phyloP scores from a whole-genome alignment of 495 filamentous ascomycete genomes.

The Penicillium robsamsonii region DNA sequence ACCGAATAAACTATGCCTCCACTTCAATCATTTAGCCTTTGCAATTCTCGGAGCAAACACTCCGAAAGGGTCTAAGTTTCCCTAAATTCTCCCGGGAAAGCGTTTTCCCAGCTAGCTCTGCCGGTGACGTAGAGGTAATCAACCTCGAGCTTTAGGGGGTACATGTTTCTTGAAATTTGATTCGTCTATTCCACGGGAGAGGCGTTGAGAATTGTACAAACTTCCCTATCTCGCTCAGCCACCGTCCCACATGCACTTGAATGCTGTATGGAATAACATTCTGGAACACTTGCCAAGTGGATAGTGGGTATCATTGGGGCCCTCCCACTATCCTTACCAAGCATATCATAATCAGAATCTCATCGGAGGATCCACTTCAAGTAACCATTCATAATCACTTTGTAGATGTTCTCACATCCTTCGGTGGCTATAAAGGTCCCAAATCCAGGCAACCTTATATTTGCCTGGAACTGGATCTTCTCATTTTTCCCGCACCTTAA shows the following conservation, averaged over 20 bases:
- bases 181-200: background rate
- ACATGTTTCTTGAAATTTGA: background rate
- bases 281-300: conserved; percentile 3
- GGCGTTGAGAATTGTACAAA: background rate
- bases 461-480: background rate
- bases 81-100: conserved; percentile 3
- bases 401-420: background rate
- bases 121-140: background rate
- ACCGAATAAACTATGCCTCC: background rate
- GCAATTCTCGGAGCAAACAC: background rate
- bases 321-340: background rate
- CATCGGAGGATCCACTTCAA: background rate
- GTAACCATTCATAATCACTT: background rate
- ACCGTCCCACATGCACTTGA: background rate
- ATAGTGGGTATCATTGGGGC: background rate
- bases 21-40: background rate
- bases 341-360: conserved; percentile 1
- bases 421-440: background rate
- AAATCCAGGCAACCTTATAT: background rate
- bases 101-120: background rate
- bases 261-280: background rate
- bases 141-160: background rate
- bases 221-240: background rate
- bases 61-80: background rate
- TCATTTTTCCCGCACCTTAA: too few relatives aligned